These are phyloP conservation scores for Aspergillus costaricaensis DNA, from an alignment of 2,329 filamentous ascomycete species.

Conservation along the genomic window DNA sequence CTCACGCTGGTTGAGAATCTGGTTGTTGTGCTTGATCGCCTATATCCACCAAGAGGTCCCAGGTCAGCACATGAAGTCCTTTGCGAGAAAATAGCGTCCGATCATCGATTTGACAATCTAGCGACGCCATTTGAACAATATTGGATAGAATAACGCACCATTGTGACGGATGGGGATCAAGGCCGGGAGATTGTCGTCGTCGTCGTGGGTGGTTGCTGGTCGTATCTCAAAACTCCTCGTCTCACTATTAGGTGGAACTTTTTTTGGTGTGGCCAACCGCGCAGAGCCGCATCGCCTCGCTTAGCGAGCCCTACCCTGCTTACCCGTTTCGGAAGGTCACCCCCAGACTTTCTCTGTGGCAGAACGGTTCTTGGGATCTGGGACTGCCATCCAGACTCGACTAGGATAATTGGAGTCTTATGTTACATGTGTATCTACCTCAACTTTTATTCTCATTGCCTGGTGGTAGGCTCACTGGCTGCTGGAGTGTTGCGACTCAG, in stretches of 20 bases:
- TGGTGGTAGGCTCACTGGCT: neutral
- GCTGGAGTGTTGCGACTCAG: neutral
- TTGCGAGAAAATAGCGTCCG: conserved; percentile 10
- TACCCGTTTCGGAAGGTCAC: conserved; percentile 29
- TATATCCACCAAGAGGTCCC: conserved; percentile 43
- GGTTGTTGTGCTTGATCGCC: conserved; percentile 99
- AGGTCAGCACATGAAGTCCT: conserved; percentile 20
- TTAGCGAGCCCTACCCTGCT: conserved; percentile 47
- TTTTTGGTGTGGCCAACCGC: conserved; percentile 47
- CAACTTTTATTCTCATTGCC: neutral
- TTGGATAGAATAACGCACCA: conserved; percentile 42
- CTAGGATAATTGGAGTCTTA: neutral
- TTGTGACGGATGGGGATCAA: conserved; percentile 58
- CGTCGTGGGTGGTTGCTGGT: conserved; percentile 48
- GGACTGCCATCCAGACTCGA: neutral
- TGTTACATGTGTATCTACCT: neutral
- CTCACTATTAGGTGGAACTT: conserved; percentile 40
- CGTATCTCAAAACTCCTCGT: conserved; percentile 45
- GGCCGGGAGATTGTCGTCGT: conserved; percentile 46
- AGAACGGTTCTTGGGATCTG: neutral
- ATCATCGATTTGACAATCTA: conserved; percentile 18
- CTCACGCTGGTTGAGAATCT: conserved; percentile 94
- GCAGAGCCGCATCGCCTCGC: conserved; percentile 42
- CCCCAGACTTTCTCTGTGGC: neutral
- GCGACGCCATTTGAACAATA: conserved; percentile 14